Evolutionary conservation across 768 basidiomycete genomes (phyloP), one percentile per base, ranked within the genome.

Genomic region (Suillus alpinus): DNA sequence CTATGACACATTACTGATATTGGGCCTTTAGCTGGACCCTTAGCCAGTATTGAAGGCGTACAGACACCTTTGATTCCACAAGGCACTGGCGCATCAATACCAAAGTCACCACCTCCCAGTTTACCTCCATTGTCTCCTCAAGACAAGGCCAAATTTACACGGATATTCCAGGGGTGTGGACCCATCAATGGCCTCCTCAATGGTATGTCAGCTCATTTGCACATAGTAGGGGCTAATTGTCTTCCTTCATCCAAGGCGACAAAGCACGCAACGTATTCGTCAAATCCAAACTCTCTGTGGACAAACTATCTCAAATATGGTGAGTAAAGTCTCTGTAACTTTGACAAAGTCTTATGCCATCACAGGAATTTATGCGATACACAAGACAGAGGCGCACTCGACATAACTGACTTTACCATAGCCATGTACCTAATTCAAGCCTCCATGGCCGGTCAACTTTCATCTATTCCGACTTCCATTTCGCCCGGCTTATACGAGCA

Each of bases 401-500:
- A 99, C 72, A 78, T 86, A 16, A 81, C 89, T 49, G 97, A 99
- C 75, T 99, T 99, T 71, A 88, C 91, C 62, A 86, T 99, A 68
- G 97, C 89, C 43, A 95, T 97, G 95, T 94, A 93, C 74, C 85
- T 98, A 70, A 95, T 98, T 65, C 95, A 98, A 75, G 89, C 85
- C n/a, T 78, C 84, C 41, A 97, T 98, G 95, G 86, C 89, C 57
- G 84, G 84, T 59, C 83, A 88, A 63, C 77, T 93, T 59, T 78
- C 86, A 56, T 82, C 81, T 62, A 81, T 95, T 55, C 95, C 95
- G 39, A 73, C 82, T 6, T 76, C 81, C 2, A 81, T 98, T 18
- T 94, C 96, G 23, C 88, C 90, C 3, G 89, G 87, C 51, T 70
- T 96, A 20, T 95, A 95, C 68, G 94, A 96, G 63, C 87, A 91